These are phyloP conservation scores for Nicotiana otophora DNA, from an alignment of 257 asterid species.

Conservation along the genomic window DNA sequence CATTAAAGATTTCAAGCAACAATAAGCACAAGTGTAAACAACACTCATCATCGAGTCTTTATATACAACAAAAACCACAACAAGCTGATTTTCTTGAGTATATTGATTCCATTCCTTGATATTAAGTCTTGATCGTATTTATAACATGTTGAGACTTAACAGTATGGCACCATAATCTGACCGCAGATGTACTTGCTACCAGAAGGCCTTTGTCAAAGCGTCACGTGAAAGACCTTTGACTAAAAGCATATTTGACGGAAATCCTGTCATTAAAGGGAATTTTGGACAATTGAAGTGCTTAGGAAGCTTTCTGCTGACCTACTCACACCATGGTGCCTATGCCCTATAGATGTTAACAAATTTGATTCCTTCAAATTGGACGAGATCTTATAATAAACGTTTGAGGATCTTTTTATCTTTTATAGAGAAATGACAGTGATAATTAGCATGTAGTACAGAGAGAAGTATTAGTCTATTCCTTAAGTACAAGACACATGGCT, in stretches of 20 bases:
- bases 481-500: neutral
- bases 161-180: neutral
- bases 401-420: neutral
- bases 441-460: neutral
- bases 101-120: neutral
- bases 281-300: neutral
- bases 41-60: neutral
- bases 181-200: neutral
- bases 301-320: neutral
- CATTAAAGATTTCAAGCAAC: slow-evolving; percentile 1
- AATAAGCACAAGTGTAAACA: neutral
- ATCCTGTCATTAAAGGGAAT: neutral
- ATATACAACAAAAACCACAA: neutral
- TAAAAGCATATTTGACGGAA: neutral
- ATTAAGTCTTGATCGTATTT: neutral
- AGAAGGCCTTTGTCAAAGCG: neutral
- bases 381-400: neutral
- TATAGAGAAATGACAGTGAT: neutral
- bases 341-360: neutral
- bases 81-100: neutral
- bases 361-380: neutral
- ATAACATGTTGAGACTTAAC: neutral
- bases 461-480: neutral
- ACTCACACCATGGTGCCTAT: neutral
- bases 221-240: neutral